phyloP scores from a whole-genome alignment of 768 basidiomycete species.

The Cystobasidium tubakii region DNA sequence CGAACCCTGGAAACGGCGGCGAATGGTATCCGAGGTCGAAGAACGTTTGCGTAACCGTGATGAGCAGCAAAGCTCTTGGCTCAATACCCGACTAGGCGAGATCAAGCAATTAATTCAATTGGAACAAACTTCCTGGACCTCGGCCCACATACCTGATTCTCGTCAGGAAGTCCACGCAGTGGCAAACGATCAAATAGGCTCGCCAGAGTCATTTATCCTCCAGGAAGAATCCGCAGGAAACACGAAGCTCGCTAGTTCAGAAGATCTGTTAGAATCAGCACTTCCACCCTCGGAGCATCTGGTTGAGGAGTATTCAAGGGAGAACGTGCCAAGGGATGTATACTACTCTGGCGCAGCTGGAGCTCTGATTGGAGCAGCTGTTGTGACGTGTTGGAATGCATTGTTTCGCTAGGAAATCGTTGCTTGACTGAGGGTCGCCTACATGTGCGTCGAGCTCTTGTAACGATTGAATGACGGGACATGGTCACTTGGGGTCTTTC shows the following conservation, averaged over 20 bases:
- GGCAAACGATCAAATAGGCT: not conserved
- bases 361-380: not conserved
- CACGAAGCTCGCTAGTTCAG: too few species aligned
- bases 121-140: not conserved
- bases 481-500: too few species aligned
- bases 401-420: not conserved
- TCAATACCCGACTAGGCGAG: not conserved
- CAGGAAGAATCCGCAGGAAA: too few species aligned
- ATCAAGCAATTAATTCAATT: not conserved
- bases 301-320: not conserved
- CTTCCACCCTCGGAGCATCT: not conserved
- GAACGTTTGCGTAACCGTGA: conserved; percentile 53
- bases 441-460: too few species aligned
- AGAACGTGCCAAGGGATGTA: not conserved
- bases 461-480: too few species aligned
- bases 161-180: not conserved
- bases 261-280: not conserved
- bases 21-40: conserved; percentile 83
- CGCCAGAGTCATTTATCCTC: not conserved
- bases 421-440: too few species aligned
- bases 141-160: not conserved
- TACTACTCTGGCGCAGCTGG: conserved; percentile 18
- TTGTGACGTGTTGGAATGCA: not conserved
- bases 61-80: not conserved
- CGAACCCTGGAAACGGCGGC: conserved; percentile 90